Base-by-base conservation (phyloP, 2,329 filamentous ascomycete genomes). In the Fusarium subtropicale region DNA sequence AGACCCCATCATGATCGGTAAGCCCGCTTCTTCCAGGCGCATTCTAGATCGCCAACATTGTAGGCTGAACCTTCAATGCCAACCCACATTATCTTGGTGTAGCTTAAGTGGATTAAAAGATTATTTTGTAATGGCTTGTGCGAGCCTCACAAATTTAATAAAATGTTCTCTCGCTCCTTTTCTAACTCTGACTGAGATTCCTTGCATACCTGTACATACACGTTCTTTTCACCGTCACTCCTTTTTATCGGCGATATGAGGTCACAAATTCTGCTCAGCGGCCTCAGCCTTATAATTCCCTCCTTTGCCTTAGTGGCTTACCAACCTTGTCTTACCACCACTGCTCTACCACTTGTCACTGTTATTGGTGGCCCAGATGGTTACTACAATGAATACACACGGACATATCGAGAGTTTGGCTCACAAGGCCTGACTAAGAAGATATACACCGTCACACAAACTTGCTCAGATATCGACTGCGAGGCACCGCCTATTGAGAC, bases 331-430 rank as follows among this genome's bases (percentile, higher is more conserved):
- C 33, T 42, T n/a, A 51, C 60, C 1, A 58, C 33, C 7, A 57
- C 45, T 0, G 20, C 22, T 12, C 9, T 59, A 1, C 51, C 59
- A 8, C 18, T 5, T 1, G 50, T 64, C 4, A 64, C 61, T 6
- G 38, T 64, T 13, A 45, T 41, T 2, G 24, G 30, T 7, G 28
- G 60, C 20, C 33, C 44, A 3, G 24, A 45, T 7, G 61, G 61
- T 0, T 64, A 58, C 4, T 22, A 41, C 5, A 57, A 39, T 5
- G 11, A 34, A 7, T 64, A 64, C 3, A 64, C 51, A 5, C 61
- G 61, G 9, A 45, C 22, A 28, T 64, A 58, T 46, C 38, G 64
- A 24, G 61, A 64, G 11, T 64, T 64, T 3, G 31, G 12, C 4
- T 9, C 33, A 0, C 18, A 39, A 51, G 61, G 61, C 6, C 7